Evolutionary conservation across 345 rosid species (phyloP).

Genomic region (Hibiscus tridactylites): DNA sequence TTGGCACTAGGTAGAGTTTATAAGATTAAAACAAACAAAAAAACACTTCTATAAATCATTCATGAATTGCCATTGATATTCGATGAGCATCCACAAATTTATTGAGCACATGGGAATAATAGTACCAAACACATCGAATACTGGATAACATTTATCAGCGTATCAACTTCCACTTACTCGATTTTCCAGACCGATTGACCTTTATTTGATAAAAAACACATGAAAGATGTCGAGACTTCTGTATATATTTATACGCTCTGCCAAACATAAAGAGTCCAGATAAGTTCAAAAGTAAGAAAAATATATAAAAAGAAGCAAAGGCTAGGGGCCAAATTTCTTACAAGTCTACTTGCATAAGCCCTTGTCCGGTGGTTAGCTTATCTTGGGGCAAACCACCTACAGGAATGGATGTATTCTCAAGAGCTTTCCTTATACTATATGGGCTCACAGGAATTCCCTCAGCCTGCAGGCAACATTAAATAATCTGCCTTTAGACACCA

Average conservation of each 20-base stretch:
- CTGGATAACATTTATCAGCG: background rate
- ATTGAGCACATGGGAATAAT: background rate
- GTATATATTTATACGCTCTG: conserved; percentile 83
- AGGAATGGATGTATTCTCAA: conserved; percentile 77
- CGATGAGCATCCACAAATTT: background rate
- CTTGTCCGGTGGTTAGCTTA: conserved; percentile 83
- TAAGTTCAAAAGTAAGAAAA: conserved; percentile 13
- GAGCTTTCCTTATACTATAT: conserved; percentile 72
- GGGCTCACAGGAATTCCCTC: conserved; percentile 80
- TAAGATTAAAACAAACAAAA: background rate
- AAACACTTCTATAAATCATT: background rate
- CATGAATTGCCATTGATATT: background rate
- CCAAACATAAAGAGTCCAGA: conserved; percentile 19
- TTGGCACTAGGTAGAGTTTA: background rate
- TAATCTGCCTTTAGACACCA: conserved; percentile 11
- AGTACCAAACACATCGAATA: background rate
- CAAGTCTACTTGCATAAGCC: conserved; percentile 98
- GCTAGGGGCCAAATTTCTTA: conserved; percentile 26
- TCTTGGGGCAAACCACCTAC: conserved; percentile 71
- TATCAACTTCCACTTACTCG: conserved; percentile 44
- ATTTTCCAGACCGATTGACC: conserved; percentile 69
- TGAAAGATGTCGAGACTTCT: conserved; percentile 44
- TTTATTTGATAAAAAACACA: conserved; percentile 62
- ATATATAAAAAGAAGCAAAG: background rate
- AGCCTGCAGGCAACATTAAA: conserved; percentile 44